Percentiles rank a stretch among this genome's conserved stretches.
Evolutionary conservation across 2,329 filamentous ascomycete species (phyloP).

Genomic region (Ceratocystis destructans): DNA sequence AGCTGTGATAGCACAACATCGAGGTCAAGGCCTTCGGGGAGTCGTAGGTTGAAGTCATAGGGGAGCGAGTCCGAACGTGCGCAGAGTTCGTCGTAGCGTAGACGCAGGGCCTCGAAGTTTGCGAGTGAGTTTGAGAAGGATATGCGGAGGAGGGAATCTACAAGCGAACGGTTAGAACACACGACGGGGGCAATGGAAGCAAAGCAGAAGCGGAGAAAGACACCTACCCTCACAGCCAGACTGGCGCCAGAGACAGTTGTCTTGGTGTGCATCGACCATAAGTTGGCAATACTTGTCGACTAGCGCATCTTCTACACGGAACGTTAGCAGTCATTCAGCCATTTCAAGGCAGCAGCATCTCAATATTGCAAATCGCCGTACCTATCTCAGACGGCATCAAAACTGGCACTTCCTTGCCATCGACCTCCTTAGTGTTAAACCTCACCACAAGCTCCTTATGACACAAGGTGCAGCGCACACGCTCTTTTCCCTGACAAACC

Average conservation of each 20-base stretch:
- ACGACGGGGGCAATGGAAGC: too few relatives aligned
- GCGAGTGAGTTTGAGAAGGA: slow-evolving; percentile 48
- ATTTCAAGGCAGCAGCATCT: too few relatives aligned
- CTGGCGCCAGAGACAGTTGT: slow-evolving; percentile 74
- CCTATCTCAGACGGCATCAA: slow-evolving; percentile 46
- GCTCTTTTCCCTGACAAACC: slow-evolving; percentile 71
- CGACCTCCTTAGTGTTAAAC: slow-evolving; percentile 47
- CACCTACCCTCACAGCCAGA: slow-evolving; percentile 68
- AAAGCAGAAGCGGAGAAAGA: neutral
- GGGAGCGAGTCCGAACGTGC: slow-evolving; percentile 42
- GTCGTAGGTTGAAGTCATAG: slow-evolving; percentile 47
- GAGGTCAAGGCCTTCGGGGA: slow-evolving; percentile 40
- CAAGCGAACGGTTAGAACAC: slow-evolving; percentile 19
- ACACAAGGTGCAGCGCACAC: slow-evolving; percentile 74
- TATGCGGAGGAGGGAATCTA: slow-evolving; percentile 46
- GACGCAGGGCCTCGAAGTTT: slow-evolving; percentile 44
- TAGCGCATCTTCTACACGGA: slow-evolving; percentile 43
- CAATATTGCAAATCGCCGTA: slow-evolving; percentile 21
- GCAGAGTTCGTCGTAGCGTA: slow-evolving; percentile 52
- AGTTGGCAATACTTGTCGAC: slow-evolving; percentile 63
- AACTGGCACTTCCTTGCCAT: slow-evolving; percentile 41
- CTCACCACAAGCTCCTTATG: slow-evolving; percentile 73
- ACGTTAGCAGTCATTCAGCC: slow-evolving; percentile 20
- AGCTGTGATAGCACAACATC: slow-evolving; percentile 38
- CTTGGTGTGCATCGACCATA: slow-evolving; percentile 60